These are phyloP conservation scores for Talaromyces proteolyticus DNA, from an alignment of 495 filamentous ascomycete genomes.

Conservation along the genomic window DNA sequence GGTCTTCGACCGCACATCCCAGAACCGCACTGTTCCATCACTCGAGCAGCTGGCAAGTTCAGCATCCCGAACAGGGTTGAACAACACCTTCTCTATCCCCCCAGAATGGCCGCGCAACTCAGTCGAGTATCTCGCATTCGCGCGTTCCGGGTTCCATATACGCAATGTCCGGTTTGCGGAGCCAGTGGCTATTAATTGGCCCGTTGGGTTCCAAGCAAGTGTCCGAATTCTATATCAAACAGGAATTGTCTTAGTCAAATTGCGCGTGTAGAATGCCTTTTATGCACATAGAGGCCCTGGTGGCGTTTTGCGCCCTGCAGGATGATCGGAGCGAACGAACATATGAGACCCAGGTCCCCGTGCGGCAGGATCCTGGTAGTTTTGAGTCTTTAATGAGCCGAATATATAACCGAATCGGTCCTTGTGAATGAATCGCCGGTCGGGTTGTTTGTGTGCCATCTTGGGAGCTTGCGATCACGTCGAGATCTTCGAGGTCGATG, in stretches of 20 bases:
- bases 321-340: conserved; percentile 32
- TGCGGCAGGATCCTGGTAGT: conserved; percentile 54
- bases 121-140: conserved; percentile 72
- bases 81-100: conserved; percentile 78
- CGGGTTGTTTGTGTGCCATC: conserved; percentile 6
- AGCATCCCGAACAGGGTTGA: conserved; percentile 82
- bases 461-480: not conserved
- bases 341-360: conserved; percentile 46
- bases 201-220: conserved; percentile 85
- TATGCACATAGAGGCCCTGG: too few species aligned
- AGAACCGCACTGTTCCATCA: conserved; percentile 84
- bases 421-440: conserved; percentile 42
- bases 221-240: conserved; percentile 49
- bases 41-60: conserved; percentile 80
- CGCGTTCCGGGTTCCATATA: conserved; percentile 89
- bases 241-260: not conserved
- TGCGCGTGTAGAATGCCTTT: too few species aligned
- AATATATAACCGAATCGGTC: conserved; percentile 58
- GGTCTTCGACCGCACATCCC: conserved; percentile 83
- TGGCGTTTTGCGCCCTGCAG: too few species aligned
- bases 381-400: conserved; percentile 50
- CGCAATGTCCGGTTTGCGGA: conserved; percentile 75
- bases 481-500: not conserved
- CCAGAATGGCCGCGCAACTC: conserved; percentile 77
- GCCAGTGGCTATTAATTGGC: conserved; percentile 82